Evolutionary conservation across 176 grass and related monocot genomes (phyloP), one percentile per base, ranked within the genome.

Genomic region (Paspalum vaginatum): DNA sequence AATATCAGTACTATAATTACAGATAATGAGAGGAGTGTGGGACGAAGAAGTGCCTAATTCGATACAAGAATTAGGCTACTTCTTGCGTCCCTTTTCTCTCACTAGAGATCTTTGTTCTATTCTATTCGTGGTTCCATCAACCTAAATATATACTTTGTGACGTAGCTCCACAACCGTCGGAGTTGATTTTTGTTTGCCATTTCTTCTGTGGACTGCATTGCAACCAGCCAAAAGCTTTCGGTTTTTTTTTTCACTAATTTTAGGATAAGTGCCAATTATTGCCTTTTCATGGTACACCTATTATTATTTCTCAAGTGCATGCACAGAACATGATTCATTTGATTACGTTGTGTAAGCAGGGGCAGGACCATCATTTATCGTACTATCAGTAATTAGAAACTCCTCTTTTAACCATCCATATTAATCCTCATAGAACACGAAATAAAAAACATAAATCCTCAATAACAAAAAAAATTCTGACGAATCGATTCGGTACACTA

Each of bases 31-130:
- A 20, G 26, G n/a, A 65, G 48, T 15, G 49, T 25, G 88, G 88
- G 84, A 83, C 61, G 39, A 89, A 89, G 87, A 89, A 77, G 83
- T 24, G 72, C 83, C 87, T 89, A 85, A 88, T 75, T 52, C 81
- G 46, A 62, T 54, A 18, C 1, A 7, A 59, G 68, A 86, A 86
- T 90, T 74, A 90, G 79, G 75, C 68, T 0, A 46, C 88, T 86
- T 90, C 84, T 83, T 78, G 11, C 80, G 50, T 59, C 85, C 76
- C 70, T 74, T 82, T 44, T 53, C 83, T 83, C 53, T 65, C 2
- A 39, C 38, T 65, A 39, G 39, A 69, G 10, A 12, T 38, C 20
- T 49, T 14, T 49, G 27, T 15, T 27, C n/a, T 40, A 42, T 68
- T 21, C 17, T 39, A 8, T 50, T 26, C 68, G 4, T 39, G 11